Conservation (phyloP, 2,329 filamentous ascomycete genomes). For the Fusarium domesticum region DNA sequence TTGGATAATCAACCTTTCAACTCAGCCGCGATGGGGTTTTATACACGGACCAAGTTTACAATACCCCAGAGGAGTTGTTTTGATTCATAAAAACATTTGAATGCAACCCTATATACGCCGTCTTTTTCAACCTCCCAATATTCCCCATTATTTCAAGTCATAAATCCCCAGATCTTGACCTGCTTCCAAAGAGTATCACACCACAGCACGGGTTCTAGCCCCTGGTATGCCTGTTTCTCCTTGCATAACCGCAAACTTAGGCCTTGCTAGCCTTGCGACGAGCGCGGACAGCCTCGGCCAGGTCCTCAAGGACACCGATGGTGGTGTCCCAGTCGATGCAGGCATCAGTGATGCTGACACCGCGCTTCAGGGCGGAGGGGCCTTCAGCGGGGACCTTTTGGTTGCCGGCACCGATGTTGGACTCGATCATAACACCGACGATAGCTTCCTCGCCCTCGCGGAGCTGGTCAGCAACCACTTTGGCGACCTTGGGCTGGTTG, state of each 20-base stretch:
- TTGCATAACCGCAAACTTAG: slow-evolving; percentile 28
- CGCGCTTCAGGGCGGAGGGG: slow-evolving; percentile 73
- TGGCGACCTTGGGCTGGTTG: slow-evolving; percentile 93
- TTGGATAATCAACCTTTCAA: too few species aligned
- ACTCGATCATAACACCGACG: slow-evolving; percentile 98
- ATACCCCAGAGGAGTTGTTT: not conserved
- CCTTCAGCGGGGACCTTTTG: slow-evolving; percentile 87
- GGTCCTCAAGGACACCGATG: slow-evolving; percentile 74
- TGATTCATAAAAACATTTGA: slow-evolving; percentile 6
- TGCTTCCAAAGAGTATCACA: not conserved
- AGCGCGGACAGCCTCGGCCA: slow-evolving; percentile 78
- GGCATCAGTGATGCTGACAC: slow-evolving; percentile 92
- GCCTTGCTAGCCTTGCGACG: slow-evolving; percentile 57
- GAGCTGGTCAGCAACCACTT: slow-evolving; percentile 78
- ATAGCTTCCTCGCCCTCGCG: slow-evolving; percentile 83
- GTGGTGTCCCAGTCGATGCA: slow-evolving; percentile 94
- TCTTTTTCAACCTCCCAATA: slow-evolving; percentile 20
- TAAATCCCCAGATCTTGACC: slow-evolving; percentile 20
- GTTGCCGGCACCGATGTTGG: slow-evolving; percentile 88
- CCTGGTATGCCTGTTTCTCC: slow-evolving; percentile 15
- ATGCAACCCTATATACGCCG: slow-evolving; percentile 29
- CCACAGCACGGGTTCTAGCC: not conserved
- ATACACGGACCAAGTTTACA: too few species aligned
- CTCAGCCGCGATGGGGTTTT: too few species aligned
- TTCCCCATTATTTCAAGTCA: slow-evolving; percentile 20